Base-by-base conservation (phyloP, 805 yeast genomes). In the Metschnikowia matae region DNA sequence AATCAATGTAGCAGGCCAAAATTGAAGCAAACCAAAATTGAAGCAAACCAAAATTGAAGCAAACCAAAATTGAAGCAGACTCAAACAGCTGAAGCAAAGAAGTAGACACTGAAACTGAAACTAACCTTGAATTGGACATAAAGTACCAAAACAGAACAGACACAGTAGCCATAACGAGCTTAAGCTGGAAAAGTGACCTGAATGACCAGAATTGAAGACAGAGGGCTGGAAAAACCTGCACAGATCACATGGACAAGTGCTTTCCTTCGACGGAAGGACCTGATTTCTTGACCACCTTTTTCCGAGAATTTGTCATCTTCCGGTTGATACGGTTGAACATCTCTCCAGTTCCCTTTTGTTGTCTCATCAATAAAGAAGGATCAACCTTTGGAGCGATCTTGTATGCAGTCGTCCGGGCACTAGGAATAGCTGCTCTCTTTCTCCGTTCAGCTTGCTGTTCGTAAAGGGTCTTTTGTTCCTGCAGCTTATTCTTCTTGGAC, bases 381-480 rank as follows among this genome's bases (percentile, higher is more conserved):
- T 80, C 82, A 54, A 87, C 87, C 62, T 77, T 83, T 49, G 98
- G 98, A 1, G 97, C 98, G 63, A 87, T 84, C 62, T 85, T 87
- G 73, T 89, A 91, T 52, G 92, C 96, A 13, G 89, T 82, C 3
- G 94, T 85, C 54, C 94, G 81, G 41, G 92, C 90, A 34, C 85
- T 83, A n/a, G 98, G 98, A 45, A 94, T 92, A 37, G 96, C 96
- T 3, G 98, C 97, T 67, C 98, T 81, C 68, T 87, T 87, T 70
- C 97, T 81, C 69, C 96, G 81, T 57, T 84, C 89, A 8, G 97
- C 97, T 60, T 88, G 85, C 65, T 87, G 91, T 70, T 90, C 96
- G 62, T 90, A 91, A 53, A 87, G 74, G 2, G 91, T 67, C 67
- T 79, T 84, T 40, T 71, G 67, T 64, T 67, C 76, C 54, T 61